phyloP scores from a whole-genome alignment of 169 alveolate genomes.

The Blepharisma undulans region DNA sequence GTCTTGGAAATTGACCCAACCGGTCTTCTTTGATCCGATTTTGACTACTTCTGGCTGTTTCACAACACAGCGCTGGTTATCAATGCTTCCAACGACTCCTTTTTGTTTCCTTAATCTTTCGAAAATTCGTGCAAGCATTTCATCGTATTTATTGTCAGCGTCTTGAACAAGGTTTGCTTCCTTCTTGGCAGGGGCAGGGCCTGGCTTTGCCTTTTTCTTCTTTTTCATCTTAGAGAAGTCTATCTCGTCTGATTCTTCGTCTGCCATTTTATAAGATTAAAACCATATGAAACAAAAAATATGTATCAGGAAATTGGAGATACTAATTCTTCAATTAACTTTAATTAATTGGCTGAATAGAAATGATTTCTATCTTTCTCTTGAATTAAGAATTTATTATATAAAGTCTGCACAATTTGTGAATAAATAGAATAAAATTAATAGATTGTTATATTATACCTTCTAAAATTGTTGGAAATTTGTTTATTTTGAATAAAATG shows the following conservation, averaged over 20 bases:
- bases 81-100: conserved; percentile 13
- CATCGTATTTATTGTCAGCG: conserved; percentile 39
- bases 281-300: neutral
- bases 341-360: no score
- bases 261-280: neutral
- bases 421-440: no score
- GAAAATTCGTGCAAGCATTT: conserved; percentile 41
- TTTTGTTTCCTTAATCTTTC: conserved; percentile 37
- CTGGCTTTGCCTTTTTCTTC: neutral
- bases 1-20: conserved; percentile 61
- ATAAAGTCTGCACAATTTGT: no score
- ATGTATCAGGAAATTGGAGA: neutral
- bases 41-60: conserved; percentile 51
- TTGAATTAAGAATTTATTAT: no score
- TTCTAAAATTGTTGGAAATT: neutral
- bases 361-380: no score
- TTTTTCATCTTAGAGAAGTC: conserved; percentile 33
- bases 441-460: no score
- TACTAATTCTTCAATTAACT: neutral
- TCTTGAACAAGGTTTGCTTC: neutral
- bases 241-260: conserved; percentile 36
- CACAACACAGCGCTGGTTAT: conserved; percentile 21
- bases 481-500: neutral
- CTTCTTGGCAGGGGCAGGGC: neutral
- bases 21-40: conserved; percentile 55